A percentile compares a stretch with the other conserved stretches of the same genome.
phyloP scores from a whole-genome alignment of 768 basidiomycete species.

The Pholiota conissans region DNA sequence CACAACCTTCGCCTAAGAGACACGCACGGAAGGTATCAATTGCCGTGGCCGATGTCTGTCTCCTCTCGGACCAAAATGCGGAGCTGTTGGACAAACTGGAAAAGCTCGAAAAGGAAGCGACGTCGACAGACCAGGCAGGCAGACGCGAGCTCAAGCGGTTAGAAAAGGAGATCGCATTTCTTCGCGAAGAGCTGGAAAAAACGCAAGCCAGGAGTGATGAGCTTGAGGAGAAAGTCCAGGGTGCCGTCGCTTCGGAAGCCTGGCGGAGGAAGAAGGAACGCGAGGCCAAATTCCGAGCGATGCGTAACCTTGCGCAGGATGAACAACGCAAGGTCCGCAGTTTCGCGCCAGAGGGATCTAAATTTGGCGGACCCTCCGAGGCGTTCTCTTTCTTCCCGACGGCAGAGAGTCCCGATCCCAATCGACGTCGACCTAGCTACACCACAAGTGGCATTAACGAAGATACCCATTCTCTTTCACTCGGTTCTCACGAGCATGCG shows the following conservation, averaged over 20 bases:
- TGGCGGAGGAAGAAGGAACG: constrained; percentile 50
- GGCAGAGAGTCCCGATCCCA: constrained; percentile 18
- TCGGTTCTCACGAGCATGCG: constrained; percentile 45
- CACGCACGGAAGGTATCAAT: constrained; percentile 58
- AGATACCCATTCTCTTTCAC: constrained; percentile 6
- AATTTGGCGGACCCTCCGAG: constrained; percentile 34
- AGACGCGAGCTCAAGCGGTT: constrained; percentile 68
- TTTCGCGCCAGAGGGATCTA: constrained; percentile 62
- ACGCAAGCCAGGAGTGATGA: constrained; percentile 72
- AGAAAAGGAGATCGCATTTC: constrained; percentile 76
- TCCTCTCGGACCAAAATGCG: constrained; percentile 80
- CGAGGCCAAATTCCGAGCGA: constrained; percentile 52
- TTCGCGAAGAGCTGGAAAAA: constrained; percentile 75
- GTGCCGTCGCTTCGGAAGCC: constrained; percentile 40
- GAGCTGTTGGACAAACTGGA: constrained; percentile 78
- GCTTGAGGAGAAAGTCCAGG: constrained; percentile 65
- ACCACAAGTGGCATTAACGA: background rate
- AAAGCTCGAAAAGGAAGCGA: constrained; percentile 70
- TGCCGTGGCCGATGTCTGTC: constrained; percentile 65
- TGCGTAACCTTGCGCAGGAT: constrained; percentile 40
- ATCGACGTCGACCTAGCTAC: background rate
- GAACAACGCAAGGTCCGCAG: constrained; percentile 33
- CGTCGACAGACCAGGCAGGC: constrained; percentile 63
- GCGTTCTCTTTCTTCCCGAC: constrained; percentile 28
- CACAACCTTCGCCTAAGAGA: constrained; percentile 26